These are phyloP conservation scores for Fusarium mundagurra DNA, from an alignment of 2,329 filamentous ascomycete genomes.

Conservation along the genomic window DNA sequence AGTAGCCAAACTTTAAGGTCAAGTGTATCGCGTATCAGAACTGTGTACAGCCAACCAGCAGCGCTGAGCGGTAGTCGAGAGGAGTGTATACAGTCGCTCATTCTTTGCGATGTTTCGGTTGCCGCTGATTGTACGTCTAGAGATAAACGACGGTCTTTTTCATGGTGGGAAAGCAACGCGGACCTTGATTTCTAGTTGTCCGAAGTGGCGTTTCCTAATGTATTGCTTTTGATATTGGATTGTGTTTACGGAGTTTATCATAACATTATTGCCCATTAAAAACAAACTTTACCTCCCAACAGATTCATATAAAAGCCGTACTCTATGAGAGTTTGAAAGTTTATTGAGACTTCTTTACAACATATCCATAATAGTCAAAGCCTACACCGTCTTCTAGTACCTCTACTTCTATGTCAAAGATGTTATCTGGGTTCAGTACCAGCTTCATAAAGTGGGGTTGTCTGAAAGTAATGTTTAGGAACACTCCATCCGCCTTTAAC, in stretches of 20 bases:
- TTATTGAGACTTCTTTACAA: not conserved
- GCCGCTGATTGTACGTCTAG: not conserved
- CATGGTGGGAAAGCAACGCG: not conserved
- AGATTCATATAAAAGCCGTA: not conserved
- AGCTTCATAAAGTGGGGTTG: not conserved
- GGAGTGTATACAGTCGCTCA: rapidly evolving
- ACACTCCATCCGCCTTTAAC: not conserved
- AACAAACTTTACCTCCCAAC: not conserved
- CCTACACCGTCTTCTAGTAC: not conserved
- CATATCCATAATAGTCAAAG: not conserved
- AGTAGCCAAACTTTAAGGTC: not conserved
- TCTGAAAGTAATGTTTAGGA: not conserved
- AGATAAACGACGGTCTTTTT: not conserved
- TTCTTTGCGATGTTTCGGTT: not conserved
- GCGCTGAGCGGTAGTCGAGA: too few relatives aligned
- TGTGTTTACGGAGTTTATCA: not conserved
- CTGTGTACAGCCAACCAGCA: too few relatives aligned
- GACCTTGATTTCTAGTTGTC: rapidly evolving
- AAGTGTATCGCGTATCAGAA: not conserved
- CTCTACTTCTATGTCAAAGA: not conserved
- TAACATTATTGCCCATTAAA: too few relatives aligned
- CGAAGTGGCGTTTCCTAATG: not conserved
- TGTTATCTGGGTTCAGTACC: not conserved
- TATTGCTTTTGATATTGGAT: rapidly evolving
- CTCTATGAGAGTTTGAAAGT: too few relatives aligned